Evolutionary conservation across 495 filamentous ascomycete species (phyloP).

Genomic region (Filosporella fistucella): DNA sequence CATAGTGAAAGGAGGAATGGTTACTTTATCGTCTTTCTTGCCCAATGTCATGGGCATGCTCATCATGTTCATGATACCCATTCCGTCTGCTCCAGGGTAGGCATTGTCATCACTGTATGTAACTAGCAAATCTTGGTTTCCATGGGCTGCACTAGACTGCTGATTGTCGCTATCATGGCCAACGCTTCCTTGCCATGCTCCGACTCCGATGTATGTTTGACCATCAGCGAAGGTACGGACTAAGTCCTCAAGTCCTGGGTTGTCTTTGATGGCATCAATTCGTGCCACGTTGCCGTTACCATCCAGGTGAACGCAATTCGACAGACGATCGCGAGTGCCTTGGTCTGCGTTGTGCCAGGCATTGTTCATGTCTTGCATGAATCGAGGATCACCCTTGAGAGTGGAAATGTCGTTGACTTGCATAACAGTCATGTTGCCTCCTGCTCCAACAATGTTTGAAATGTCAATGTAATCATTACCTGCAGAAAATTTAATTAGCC

Average conservation of each 20-base stretch:
- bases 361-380: slow-evolving; percentile 36
- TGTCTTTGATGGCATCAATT: slow-evolving; percentile 33
- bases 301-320: slow-evolving; percentile 29
- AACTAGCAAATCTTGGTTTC: slow-evolving; percentile 34
- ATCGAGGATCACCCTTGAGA: slow-evolving; percentile 33
- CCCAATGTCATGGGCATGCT: too few species aligned
- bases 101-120: slow-evolving; percentile 35
- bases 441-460: slow-evolving; percentile 36
- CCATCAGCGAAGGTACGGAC: slow-evolving; percentile 36
- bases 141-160: slow-evolving; percentile 30
- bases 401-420: slow-evolving; percentile 32
- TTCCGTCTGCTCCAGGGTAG: too few species aligned
- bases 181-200: slow-evolving; percentile 29
- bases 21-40: too few species aligned
- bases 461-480: slow-evolving; percentile 38
- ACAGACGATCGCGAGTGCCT: slow-evolving; percentile 26
- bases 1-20: too few species aligned
- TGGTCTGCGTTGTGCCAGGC: slow-evolving; percentile 27
- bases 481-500: slow-evolving; percentile 1
- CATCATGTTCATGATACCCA: too few species aligned
- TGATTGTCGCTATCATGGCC: slow-evolving; percentile 26
- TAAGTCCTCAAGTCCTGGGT: slow-evolving; percentile 30
- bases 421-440: slow-evolving; percentile 37
- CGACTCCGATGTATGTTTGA: slow-evolving; percentile 37
- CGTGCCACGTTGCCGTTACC: slow-evolving; percentile 30